Evolutionary conservation across 1,139 yeast genomes (phyloP), one percentile per base, ranked within the genome.

Genomic region (Candida labiduridarum): DNA sequence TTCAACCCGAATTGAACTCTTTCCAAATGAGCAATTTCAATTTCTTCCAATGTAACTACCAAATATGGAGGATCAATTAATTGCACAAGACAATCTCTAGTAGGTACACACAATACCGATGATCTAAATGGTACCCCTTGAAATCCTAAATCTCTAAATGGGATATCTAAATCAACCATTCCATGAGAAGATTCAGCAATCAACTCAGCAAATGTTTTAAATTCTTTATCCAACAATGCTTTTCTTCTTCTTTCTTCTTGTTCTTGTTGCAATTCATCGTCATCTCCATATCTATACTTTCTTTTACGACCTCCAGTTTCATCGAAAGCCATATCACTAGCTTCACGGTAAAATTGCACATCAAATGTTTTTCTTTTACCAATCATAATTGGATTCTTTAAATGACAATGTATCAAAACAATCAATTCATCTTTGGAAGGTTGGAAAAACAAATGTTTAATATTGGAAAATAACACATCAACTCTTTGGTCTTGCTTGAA

Each of bases 41-140:
- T 89, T 63, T 94, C 99, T 59, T 85, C 91, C 57, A 94, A 76
- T 2, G 96, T 89, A 34, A 94, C 85, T 38, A 94, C 98, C 66
- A 92, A 74, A 65, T 92, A 95, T 44, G 99, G 99, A 7, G 97
- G 96, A 65, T 94, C 99, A 54, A 92, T 83, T 58, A 95, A 80
- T 72, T 92, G 98, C 47, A 94, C 88, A 61, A 94, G 80, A 76
- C 98, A 94, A 67, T 94, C 98, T 62, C 98, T 87, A 0, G 99
- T 91, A 34, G 99, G 99, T 83, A 94, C 89, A 80, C 97, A 87
- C 63, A 88, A 84, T 22, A 94, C 97, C 16, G 96, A 89, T 8
- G 97, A 89, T 63, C 99, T 82, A 69, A 87, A 89, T 36, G 99
- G 99, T 18, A 94, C 99, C 80, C 99, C 99, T 59, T 85, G 90